A percentile compares a stretch with the other conserved stretches of the same genome.
Conservation (phyloP, 345 rosid species). For the Isatis tinctoria region DNA sequence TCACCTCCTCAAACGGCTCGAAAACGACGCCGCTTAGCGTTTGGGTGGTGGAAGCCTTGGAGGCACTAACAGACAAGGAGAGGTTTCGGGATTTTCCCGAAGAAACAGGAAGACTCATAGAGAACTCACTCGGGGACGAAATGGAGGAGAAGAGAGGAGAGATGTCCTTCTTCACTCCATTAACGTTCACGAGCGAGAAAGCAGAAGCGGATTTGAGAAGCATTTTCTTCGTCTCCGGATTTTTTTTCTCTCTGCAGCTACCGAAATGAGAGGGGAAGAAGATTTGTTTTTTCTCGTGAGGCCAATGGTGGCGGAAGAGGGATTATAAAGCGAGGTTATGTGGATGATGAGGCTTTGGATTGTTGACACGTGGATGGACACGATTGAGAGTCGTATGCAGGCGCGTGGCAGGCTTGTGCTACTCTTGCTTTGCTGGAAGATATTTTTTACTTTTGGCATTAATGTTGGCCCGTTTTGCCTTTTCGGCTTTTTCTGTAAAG, state of each 20-base stretch:
- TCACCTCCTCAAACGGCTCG: slow-evolving; percentile 72
- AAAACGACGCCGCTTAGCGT: slow-evolving; percentile 37
- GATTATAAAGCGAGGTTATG: slow-evolving; percentile 16
- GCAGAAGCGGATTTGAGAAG: slow-evolving; percentile 45
- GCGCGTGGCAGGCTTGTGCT: slow-evolving; percentile 52
- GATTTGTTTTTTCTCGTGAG: background rate
- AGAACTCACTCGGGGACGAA: slow-evolving; percentile 7
- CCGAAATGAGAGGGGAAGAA: background rate
- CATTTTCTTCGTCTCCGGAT: slow-evolving; percentile 31
- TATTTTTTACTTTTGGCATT: background rate
- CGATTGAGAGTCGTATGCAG: slow-evolving; percentile 13
- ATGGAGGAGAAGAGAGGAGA: slow-evolving; percentile 22
- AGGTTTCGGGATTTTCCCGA: slow-evolving; percentile 15
- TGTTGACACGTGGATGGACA: slow-evolving; percentile 39
- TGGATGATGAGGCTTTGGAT: slow-evolving; percentile 36
- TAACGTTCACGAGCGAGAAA: slow-evolving; percentile 35
- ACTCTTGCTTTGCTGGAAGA: slow-evolving; percentile 19
- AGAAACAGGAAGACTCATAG: slow-evolving; percentile 9
- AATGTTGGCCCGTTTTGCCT: background rate
- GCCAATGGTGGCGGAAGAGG: slow-evolving; percentile 10
- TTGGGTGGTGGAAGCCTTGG: slow-evolving; percentile 9
- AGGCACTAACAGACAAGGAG: slow-evolving; percentile 23
- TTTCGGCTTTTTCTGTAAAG: background rate
- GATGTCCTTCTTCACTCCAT: slow-evolving; percentile 14
- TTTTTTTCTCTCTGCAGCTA: background rate